Evolutionary conservation across 2,329 filamentous ascomycete genomes (phyloP), one percentile per base, ranked within the genome.

Genomic region (Scedosporium minutisporum): DNA sequence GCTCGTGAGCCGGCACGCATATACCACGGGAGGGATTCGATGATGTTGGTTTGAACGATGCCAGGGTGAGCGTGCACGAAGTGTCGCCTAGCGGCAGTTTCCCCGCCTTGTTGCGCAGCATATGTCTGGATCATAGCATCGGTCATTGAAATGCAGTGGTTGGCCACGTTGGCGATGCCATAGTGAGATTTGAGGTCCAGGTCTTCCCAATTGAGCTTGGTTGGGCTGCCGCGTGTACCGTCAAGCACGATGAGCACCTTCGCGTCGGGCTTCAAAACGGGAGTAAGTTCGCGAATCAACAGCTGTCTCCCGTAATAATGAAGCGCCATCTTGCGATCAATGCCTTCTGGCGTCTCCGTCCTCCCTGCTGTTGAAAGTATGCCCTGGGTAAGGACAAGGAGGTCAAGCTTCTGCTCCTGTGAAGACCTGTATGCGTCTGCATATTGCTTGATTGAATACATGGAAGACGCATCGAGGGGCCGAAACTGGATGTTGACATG

Each of bases 251-350:
- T 71, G 62, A 79, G 64, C 4, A 78, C 74, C 29, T 72, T 75
- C 5, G 75, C 70, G n/a, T 73, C 69, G 0, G 68, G 65, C 38
- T 67, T 71, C n/a, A 79, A 65, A 0, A 69, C 66, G 0, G 78
- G 76, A 0, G 74, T 64, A 4, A 81, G 69, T 44, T 77, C 74
- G 14, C 70, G 67, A 23, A 79, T 73, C 14, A 80, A 74, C 0
- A 77, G 72, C 65, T 79, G 77, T 12, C 72, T 74, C 16, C 77
- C 74, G 63, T 80, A 80, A 65, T 77, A 79, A 62, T 78, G 76
- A n/a, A 80, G 68, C 0, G 72, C 73, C 70, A 80, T 75, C 65
- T 79, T 80, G 57, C 69, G 69, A 58, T 79, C 76, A 16, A 80
- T 73, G 0, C 76, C 77, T 64, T 81, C 78, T 1, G 72, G 27